Evolutionary conservation across 179 eudicot species (phyloP), one percentile per base, ranked within the genome.

Genomic region (Vitellaria paradoxa): DNA sequence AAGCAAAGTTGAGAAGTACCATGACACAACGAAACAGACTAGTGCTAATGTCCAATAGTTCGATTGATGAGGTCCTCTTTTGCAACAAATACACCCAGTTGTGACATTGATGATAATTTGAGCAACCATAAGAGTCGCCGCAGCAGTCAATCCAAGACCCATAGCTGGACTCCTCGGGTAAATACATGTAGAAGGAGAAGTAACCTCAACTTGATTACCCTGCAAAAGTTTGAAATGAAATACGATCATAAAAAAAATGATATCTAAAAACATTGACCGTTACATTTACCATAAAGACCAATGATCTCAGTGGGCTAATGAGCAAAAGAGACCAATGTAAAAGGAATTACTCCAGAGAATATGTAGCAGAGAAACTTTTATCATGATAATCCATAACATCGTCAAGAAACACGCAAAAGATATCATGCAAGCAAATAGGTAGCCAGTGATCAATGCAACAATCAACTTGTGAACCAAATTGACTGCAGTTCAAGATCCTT

Each of bases 121-220:
- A 72, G 98, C 94, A 78, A 89, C 59, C 81, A 91, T 78, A 81
- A 94, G 98, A 68, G 93, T 60, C 20, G 89, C 53, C 0, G 97
- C 97, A 8, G 98, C 88, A 71, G 86, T 73, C 60, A 90, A 61
- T 72, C 97, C 97, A 20, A 93, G 92, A 57, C 78, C 94, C 63
- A 86, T 75, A 72, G 99, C 95, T 65, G 99, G 93, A 81, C 91
- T 93, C 74, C 93, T 84, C 40, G 97, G 95, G 79, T 91, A 91
- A 26, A 83, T 73, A 74, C 99, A 95, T 70, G 87, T 83, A 42
- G 86, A 72, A 55, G 90, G 83, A 46, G 88, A 75, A 10, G 84
- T 76, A 77, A 86, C 75, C 49, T 70, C 65, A 81, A 90, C 95
- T 79, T 93, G 88, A 47, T 86, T 85, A 66, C 84, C 86, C 93